These are phyloP conservation scores for Dipteronia sinensis DNA, from an alignment of 345 rosid species.

Conservation along the genomic window DNA sequence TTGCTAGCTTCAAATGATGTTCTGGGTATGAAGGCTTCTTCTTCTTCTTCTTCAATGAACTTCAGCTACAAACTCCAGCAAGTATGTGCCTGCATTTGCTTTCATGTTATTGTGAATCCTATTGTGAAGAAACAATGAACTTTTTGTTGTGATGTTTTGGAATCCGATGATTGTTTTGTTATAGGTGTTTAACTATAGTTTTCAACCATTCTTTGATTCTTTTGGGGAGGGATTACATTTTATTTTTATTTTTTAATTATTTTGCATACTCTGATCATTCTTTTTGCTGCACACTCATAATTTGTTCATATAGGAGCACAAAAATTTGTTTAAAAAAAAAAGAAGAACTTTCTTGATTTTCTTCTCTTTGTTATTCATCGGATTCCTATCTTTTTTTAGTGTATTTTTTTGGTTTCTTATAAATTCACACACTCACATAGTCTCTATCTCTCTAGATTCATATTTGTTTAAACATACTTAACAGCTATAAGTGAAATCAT, in stretches of 20 bases:
- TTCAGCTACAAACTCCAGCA: constrained; percentile 40
- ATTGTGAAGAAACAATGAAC: constrained; percentile 52
- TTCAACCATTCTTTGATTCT: constrained; percentile 76
- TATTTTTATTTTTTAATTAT: neutral
- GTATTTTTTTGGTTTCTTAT: constrained; percentile 30
- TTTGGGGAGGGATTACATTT: constrained; percentile 42
- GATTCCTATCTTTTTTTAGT: constrained; percentile 58
- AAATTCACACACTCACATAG: constrained; percentile 53
- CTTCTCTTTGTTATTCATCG: constrained; percentile 52
- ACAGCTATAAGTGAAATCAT: constrained; percentile 23
- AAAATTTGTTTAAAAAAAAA: constrained; percentile 8
- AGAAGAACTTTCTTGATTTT: too few species aligned
- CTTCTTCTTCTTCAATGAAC: constrained; percentile 19
- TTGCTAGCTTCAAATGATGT: constrained; percentile 39
- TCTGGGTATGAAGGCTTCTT: constrained; percentile 38
- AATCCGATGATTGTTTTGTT: constrained; percentile 92
- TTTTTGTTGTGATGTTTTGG: constrained; percentile 49
- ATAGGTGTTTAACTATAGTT: constrained; percentile 45
- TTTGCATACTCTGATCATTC: constrained; percentile 27
- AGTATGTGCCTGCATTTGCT: constrained; percentile 36
- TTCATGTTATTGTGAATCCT: constrained; percentile 34
- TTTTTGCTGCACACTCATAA: constrained; percentile 12
- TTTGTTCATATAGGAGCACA: constrained; percentile 48
- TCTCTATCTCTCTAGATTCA: constrained; percentile 41
- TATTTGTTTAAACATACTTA: constrained; percentile 29